These are phyloP conservation scores for Willaertia magna DNA, from an alignment of 208 protist species.

Conservation along the genomic window DNA sequence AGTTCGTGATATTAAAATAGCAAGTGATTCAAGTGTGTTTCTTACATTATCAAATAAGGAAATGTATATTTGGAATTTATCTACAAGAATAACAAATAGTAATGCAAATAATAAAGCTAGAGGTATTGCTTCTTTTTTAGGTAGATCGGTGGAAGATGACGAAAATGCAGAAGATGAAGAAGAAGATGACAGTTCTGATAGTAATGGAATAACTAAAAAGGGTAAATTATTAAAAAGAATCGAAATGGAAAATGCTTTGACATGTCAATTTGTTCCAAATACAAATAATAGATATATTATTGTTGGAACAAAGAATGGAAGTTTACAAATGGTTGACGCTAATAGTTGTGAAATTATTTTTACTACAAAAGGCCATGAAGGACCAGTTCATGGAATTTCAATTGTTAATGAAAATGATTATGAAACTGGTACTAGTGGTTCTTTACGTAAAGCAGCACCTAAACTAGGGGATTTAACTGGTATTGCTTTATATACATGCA, in stretches of 20 bases:
- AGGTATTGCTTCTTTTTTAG: too few relatives aligned
- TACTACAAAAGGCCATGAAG: conserved; percentile 11
- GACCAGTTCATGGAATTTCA: conserved; percentile 16
- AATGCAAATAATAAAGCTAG: too few relatives aligned
- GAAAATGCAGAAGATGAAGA: too few relatives aligned
- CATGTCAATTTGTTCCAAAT: background rate
- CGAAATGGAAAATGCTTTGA: background rate
- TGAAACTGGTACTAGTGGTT: background rate
- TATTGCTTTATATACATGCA: conserved; percentile 31
- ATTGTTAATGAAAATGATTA: background rate
- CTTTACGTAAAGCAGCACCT: too few relatives aligned
- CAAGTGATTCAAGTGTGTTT: background rate
- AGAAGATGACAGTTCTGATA: too few relatives aligned
- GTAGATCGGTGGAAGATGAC: too few relatives aligned
- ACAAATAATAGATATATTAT: background rate
- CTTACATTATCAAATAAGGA: background rate
- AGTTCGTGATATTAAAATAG: background rate
- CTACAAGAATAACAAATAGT: too few relatives aligned
- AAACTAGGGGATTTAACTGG: conserved; percentile 31
- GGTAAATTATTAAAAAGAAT: background rate
- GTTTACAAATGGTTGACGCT: background rate
- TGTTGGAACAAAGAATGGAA: background rate
- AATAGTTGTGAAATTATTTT: background rate
- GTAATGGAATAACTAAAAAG: too few relatives aligned
- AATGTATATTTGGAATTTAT: background rate